These are phyloP conservation scores for Gyrodon tennesseensis DNA, from an alignment of 1,284 basidiomycete species.

Conservation along the genomic window DNA sequence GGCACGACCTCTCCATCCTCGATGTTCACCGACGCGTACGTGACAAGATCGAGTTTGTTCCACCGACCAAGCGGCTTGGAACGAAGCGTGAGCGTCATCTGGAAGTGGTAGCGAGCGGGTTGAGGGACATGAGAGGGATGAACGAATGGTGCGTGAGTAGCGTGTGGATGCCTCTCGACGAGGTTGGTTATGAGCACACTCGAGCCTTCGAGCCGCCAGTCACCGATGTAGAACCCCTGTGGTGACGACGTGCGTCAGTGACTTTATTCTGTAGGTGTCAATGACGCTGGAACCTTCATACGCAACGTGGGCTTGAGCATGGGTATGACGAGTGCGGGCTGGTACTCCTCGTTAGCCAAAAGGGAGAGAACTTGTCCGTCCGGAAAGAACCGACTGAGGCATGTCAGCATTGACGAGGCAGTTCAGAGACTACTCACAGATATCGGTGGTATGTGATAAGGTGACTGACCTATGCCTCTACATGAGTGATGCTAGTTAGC, in stretches of 20 bases:
- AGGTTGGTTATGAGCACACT: conserved; percentile 65
- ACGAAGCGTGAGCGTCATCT: conserved; percentile 78
- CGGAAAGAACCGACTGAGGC: conserved; percentile 77
- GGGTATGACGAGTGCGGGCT: conserved; percentile 76
- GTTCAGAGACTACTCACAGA: conserved; percentile 53
- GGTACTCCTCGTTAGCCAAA: conserved; percentile 76
- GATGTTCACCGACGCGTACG: conserved; percentile 74
- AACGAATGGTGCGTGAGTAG: conserved; percentile 22
- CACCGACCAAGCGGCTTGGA: conserved; percentile 81
- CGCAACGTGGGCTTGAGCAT: conserved; percentile 72
- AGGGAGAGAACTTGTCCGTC: conserved; percentile 86
- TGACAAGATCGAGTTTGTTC: conserved; percentile 81
- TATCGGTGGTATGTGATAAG: conserved; percentile 83
- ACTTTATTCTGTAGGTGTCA: neutral
- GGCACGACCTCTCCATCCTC: conserved; percentile 73
- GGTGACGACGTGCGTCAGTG: conserved; percentile 11
- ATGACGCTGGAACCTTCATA: conserved; percentile 63
- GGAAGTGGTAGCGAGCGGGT: conserved; percentile 69
- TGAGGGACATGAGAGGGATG: conserved; percentile 30
- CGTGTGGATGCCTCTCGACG: conserved; percentile 52
- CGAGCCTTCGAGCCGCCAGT: conserved; percentile 63
- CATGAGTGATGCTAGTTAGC: conserved; percentile 14
- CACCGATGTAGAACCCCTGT: conserved; percentile 69
- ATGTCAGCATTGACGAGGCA: conserved; percentile 13
- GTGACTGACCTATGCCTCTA: conserved; percentile 57